A percentile compares a stretch with the other conserved stretches of the same genome.
Evolutionary conservation across 192 early-diverging fungal species (phyloP).

Genomic region (Kickxella alabastrina): DNA sequence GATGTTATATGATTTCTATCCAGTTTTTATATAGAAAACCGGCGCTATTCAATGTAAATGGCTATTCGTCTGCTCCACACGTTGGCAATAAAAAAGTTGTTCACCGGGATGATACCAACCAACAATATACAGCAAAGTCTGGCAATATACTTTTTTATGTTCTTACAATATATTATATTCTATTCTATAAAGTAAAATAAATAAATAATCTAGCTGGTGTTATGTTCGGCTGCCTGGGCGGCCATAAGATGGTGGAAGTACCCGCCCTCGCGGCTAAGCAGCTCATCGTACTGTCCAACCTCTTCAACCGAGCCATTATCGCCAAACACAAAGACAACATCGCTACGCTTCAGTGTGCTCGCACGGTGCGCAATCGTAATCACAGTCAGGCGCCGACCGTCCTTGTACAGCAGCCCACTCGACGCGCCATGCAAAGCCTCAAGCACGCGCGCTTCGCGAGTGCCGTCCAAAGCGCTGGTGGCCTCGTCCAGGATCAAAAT

Average conservation of each 20-base stretch:
- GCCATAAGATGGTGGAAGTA: constrained; percentile 55
- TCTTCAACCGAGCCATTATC: constrained; percentile 64
- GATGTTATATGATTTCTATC: too few relatives aligned
- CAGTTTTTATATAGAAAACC: too few relatives aligned
- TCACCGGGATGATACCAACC: too few relatives aligned
- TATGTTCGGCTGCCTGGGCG: constrained; percentile 38
- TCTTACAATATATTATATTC: too few relatives aligned
- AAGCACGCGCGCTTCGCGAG: constrained; percentile 63
- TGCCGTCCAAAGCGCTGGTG: constrained; percentile 72
- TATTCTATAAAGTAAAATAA: too few relatives aligned
- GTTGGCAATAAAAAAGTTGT: too few relatives aligned
- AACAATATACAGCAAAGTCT: too few relatives aligned
- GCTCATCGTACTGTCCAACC: constrained; percentile 61
- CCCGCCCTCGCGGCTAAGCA: constrained; percentile 53
- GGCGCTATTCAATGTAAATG: too few relatives aligned
- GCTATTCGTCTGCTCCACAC: too few relatives aligned
- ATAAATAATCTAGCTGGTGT: too few relatives aligned
- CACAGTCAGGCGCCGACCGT: constrained; percentile 56
- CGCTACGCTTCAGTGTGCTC: constrained; percentile 73
- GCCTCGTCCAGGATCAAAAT: constrained; percentile 78
- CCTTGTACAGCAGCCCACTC: neutral
- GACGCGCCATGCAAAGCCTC: constrained; percentile 55
- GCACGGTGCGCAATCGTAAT: constrained; percentile 74
- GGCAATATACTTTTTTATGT: too few relatives aligned
- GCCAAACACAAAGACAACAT: constrained; percentile 61